A percentile compares a stretch with the other conserved stretches of the same genome.
Evolutionary conservation across 345 rosid species (phyloP).

Genomic region (Geranium rotundifolium): DNA sequence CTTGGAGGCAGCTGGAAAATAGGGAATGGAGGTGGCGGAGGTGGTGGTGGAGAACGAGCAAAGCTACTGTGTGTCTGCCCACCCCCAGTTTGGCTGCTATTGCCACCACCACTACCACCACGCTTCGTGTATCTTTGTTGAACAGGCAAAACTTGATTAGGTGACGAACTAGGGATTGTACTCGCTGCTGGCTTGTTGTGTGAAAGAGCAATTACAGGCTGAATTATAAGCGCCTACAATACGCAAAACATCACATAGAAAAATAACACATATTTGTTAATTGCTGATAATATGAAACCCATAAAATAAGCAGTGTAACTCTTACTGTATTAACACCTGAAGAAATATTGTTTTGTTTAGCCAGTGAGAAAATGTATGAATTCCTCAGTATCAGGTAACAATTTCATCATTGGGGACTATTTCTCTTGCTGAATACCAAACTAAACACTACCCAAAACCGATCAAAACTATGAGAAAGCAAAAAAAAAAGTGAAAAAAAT

Average conservation of each 20-base stretch:
- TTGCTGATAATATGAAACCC: no score
- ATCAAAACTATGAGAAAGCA: neutral
- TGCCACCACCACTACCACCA: constrained; percentile 11
- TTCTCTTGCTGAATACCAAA: no score
- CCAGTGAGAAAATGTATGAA: no score
- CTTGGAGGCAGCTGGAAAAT: constrained; percentile 21
- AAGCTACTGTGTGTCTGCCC: constrained; percentile 18
- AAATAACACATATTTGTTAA: neutral
- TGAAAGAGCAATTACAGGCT: constrained; percentile 14
- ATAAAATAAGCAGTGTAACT: no score
- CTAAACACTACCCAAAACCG: no score
- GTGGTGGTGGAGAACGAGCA: constrained; percentile 21
- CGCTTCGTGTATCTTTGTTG: constrained; percentile 33
- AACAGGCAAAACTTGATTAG: constrained; percentile 17
- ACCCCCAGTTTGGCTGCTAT: constrained; percentile 17
- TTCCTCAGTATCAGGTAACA: no score
- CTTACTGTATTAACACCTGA: no score
- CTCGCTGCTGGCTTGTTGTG: constrained; percentile 23
- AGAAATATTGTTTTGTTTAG: no score
- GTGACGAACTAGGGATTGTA: constrained; percentile 24
- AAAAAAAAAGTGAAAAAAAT: neutral
- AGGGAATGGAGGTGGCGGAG: constrained; percentile 35
- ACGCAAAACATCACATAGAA: neutral
- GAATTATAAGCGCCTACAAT: constrained; percentile 21
- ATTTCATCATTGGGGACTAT: no score